A percentile compares a stretch with the other conserved stretches of the same genome.
Evolutionary conservation across 257 asterid species (phyloP).

Genomic region (Solanum tacnaense): DNA sequence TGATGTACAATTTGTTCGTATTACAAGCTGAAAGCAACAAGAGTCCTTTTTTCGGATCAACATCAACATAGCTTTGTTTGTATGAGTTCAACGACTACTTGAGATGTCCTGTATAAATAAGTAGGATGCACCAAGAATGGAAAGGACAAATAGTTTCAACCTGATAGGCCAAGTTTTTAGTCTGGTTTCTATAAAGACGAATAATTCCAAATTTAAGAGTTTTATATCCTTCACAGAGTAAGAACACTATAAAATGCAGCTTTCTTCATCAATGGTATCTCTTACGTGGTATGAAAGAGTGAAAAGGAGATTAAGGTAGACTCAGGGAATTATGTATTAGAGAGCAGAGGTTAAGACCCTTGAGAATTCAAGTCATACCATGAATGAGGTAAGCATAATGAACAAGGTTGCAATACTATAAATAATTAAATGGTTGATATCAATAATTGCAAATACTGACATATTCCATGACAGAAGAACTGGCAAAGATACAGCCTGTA

Average conservation of each 20-base stretch:
- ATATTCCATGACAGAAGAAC: conserved; percentile 70
- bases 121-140: background rate
- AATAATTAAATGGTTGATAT: background rate
- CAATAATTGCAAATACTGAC: conserved; percentile 24
- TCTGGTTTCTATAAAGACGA: background rate
- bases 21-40: background rate
- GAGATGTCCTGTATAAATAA: background rate
- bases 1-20: background rate
- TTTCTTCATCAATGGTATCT: background rate
- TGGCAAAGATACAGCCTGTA: conserved; percentile 86
- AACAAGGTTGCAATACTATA: background rate
- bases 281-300: background rate
- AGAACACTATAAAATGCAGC: background rate
- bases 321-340: background rate
- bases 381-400: background rate
- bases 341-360: background rate
- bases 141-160: background rate
- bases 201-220: background rate
- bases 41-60: background rate
- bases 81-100: background rate
- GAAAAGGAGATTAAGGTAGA: background rate
- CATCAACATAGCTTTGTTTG: background rate
- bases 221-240: background rate
- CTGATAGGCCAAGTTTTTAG: background rate
- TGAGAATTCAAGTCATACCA: background rate